phyloP scores from a whole-genome alignment of 73 alveolate species.

The Tetrahymena thermophila region DNA sequence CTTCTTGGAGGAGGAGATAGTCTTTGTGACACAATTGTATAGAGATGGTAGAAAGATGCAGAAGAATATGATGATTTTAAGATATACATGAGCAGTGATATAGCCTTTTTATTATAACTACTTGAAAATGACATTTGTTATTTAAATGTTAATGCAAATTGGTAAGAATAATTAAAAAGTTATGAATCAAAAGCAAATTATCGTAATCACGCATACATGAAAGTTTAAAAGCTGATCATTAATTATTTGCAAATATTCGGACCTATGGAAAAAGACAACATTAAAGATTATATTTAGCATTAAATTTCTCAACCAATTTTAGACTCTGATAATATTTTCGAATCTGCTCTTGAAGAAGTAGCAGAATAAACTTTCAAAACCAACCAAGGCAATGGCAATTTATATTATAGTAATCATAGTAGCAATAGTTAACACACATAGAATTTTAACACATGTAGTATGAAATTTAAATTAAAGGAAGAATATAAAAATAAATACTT shows the following conservation, averaged over 20 bases:
- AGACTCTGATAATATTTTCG: not conserved
- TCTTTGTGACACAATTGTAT: not conserved
- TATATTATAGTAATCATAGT: not conserved
- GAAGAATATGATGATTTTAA: not conserved
- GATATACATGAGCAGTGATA: not conserved
- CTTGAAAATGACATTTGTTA: not conserved
- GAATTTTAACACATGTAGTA: not conserved
- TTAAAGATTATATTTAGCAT: not conserved
- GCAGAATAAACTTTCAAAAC: not conserved
- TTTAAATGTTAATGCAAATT: not conserved
- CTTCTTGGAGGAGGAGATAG: not conserved
- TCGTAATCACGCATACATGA: not conserved
- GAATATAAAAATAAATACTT: not conserved
- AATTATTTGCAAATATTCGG: not conserved
- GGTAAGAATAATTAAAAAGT: not conserved
- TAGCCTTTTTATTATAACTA: not conserved
- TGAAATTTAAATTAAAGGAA: not conserved
- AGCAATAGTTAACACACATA: not conserved
- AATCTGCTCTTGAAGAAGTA: not conserved
- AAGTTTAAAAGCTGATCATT: not conserved
- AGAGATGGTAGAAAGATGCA: not conserved
- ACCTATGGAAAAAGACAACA: not conserved
- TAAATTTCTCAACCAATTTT: not conserved
- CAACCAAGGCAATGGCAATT: not conserved
- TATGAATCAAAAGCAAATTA: not conserved